Evolutionary conservation across 2,329 filamentous ascomycete genomes (phyloP).

Genomic region (Hypoxylon sp.): DNA sequence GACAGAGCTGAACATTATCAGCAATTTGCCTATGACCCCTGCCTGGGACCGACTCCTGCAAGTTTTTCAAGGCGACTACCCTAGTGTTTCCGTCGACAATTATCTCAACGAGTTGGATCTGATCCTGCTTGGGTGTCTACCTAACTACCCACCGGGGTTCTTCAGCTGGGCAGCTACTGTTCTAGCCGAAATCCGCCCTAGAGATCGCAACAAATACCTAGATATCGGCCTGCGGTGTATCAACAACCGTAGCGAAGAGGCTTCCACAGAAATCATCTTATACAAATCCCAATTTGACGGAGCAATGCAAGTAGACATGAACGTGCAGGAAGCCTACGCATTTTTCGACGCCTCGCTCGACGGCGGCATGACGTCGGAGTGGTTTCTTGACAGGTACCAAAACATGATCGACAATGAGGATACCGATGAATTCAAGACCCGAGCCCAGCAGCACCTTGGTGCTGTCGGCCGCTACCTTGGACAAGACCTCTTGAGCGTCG

Average conservation of each 20-base stretch:
- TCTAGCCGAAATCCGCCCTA: conserved; percentile 39
- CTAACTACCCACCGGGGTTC: conserved; percentile 36
- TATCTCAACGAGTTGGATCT: not conserved
- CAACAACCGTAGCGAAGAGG: conserved; percentile 38
- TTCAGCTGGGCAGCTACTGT: conserved; percentile 45
- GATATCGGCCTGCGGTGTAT: conserved; percentile 42
- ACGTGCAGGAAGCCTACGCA: conserved; percentile 37
- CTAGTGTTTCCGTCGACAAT: conserved; percentile 1
- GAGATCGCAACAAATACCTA: conserved; percentile 38
- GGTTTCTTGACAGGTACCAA: conserved; percentile 38
- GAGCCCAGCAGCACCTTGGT: conserved; percentile 39
- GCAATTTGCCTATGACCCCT: conserved; percentile 16
- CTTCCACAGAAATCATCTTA: conserved; percentile 39
- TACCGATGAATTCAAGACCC: conserved; percentile 21
- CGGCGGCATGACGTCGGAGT: conserved; percentile 20
- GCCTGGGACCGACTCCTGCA: conserved; percentile 40
- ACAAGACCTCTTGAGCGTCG: conserved; percentile 36
- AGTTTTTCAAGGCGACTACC: conserved; percentile 35
- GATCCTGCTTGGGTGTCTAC: conserved; percentile 42
- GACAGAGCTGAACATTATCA: conserved; percentile 38
- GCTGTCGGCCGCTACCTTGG: conserved; percentile 38
- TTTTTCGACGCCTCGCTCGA: conserved; percentile 37
- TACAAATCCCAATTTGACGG: conserved; percentile 43
- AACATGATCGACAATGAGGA: conserved; percentile 19
- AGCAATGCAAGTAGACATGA: conserved; percentile 13